Conservation (phyloP, 768 basidiomycete genomes). For the Daedaleopsis sinensis region DNA sequence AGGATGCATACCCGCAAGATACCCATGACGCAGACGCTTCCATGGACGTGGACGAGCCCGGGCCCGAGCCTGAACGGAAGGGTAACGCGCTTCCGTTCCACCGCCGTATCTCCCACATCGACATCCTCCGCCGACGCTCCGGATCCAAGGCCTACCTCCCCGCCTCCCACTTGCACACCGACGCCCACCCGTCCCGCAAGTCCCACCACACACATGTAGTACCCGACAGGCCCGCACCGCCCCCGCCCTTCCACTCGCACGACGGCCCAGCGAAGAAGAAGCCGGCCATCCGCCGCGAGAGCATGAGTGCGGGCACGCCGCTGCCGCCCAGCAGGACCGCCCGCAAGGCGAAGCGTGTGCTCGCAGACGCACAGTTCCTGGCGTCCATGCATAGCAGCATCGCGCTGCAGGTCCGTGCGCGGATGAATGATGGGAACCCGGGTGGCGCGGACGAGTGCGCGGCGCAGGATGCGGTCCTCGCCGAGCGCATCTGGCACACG, state of each 20-base stretch:
- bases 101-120: conserved; percentile 16
- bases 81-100: background rate
- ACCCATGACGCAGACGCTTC: background rate
- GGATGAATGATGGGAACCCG: background rate
- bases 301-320: conserved; percentile 22
- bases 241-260: background rate
- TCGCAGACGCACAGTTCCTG: conserved; percentile 40
- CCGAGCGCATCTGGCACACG: conserved; percentile 35
- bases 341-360: conserved; percentile 28
- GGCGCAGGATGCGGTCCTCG: conserved; percentile 38
- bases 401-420: conserved; percentile 23
- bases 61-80: background rate
- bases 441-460: conserved; percentile 19
- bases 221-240: background rate
- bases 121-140: conserved; percentile 37
- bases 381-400: conserved; percentile 41
- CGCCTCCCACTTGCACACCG: conserved; percentile 25
- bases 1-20: conserved; percentile 15
- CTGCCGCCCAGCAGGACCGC: conserved; percentile 30
- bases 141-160: conserved; percentile 33
- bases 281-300: conserved; percentile 13
- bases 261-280: background rate
- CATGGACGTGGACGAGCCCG: conserved; percentile 2
- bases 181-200: conserved; percentile 4
- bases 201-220: background rate